A percentile compares a stretch with the other conserved stretches of the same genome.
Conservation (phyloP, 2,329 filamentous ascomycete species). For the Pseudocercospora musae region DNA sequence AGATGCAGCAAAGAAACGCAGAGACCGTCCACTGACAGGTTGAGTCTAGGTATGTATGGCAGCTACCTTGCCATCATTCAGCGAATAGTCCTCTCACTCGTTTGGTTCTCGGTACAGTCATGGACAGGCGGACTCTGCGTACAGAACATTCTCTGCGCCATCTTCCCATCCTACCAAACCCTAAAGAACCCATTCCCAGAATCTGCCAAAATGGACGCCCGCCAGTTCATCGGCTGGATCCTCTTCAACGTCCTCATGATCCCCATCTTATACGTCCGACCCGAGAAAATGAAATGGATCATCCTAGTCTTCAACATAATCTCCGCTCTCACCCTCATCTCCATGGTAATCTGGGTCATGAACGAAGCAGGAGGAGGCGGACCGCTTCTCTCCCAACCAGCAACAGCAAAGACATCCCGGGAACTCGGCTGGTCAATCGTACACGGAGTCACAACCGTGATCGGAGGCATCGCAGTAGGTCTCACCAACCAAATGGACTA, state of each 20-base stretch:
- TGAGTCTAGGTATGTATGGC: conserved; percentile 46
- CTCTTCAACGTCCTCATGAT: conserved; percentile 47
- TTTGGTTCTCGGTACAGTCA: conserved; percentile 59
- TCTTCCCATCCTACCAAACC: conserved; percentile 56
- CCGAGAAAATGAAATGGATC: conserved; percentile 40
- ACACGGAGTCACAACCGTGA: conserved; percentile 41
- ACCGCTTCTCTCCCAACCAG: conserved; percentile 30
- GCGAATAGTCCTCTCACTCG: conserved; percentile 48
- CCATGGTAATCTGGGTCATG: conserved; percentile 59
- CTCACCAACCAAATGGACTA: conserved; percentile 44
- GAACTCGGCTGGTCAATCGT: conserved; percentile 41
- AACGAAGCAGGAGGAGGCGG: conserved; percentile 53
- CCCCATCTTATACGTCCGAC: conserved; percentile 45
- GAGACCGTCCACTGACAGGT: not conserved
- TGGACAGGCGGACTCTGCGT: conserved; percentile 59
- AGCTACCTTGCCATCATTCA: conserved; percentile 55
- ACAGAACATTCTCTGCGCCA: conserved; percentile 51
- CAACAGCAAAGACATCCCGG: conserved; percentile 34
- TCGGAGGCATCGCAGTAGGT: conserved; percentile 46
- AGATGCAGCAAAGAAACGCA: conserved; percentile 29
- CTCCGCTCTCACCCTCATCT: conserved; percentile 47
- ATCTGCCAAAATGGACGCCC: conserved; percentile 45
- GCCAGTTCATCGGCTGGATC: conserved; percentile 45
- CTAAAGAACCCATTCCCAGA: conserved; percentile 53
- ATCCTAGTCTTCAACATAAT: conserved; percentile 45